These are phyloP conservation scores for Penicillium sclerotigenum DNA, from an alignment of 2,329 filamentous ascomycete species.

Conservation along the genomic window DNA sequence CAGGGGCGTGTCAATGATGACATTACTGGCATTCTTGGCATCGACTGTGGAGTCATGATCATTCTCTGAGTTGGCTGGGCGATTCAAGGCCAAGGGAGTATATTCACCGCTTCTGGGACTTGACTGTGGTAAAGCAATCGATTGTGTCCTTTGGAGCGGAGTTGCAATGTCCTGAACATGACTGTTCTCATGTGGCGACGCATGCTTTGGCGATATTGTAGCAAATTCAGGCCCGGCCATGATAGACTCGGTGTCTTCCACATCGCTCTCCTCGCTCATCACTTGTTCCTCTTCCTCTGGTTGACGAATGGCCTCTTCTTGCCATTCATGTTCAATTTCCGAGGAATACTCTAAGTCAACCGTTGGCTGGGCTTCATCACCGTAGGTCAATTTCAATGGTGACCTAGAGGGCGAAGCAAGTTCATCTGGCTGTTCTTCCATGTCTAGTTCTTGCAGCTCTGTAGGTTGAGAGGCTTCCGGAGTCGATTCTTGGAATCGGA, in stretches of 20 bases:
- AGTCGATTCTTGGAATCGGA: not conserved
- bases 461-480: not conserved
- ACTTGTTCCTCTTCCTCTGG: not conserved
- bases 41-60: conserved; percentile 5
- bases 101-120: conserved; percentile 16
- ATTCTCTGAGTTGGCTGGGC: conserved; percentile 17
- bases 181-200: not conserved
- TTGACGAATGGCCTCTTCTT: conserved; percentile 11
- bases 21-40: conserved; percentile 28
- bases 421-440: not conserved
- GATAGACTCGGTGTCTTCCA: conserved; percentile 21
- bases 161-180: conserved; percentile 17
- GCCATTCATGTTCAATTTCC: conserved; percentile 4
- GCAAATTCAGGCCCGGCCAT: not conserved
- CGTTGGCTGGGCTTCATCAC: not conserved
- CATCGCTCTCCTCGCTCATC: conserved; percentile 12
- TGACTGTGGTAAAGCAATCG: conserved; percentile 20
- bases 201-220: not conserved
- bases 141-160: conserved; percentile 8
- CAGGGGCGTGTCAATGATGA: conserved; percentile 8
- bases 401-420: not conserved
- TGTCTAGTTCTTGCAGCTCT: not conserved
- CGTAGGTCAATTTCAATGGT: not conserved
- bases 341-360: too few relatives aligned
- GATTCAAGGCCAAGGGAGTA: conserved; percentile 7